phyloP scores from a whole-genome alignment of 768 basidiomycete species.

The Calocybe indica region DNA sequence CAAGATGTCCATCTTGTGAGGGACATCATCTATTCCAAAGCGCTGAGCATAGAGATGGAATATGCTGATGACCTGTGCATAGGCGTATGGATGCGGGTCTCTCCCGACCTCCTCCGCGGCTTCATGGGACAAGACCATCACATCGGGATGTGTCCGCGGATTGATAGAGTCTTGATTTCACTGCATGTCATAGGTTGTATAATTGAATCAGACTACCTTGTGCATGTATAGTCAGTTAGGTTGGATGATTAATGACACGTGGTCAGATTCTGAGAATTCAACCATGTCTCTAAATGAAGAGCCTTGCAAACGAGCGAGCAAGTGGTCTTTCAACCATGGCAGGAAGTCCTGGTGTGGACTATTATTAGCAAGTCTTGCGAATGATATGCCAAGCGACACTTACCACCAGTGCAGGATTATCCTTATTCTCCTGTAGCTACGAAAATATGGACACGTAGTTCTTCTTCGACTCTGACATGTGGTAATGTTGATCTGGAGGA shows the following conservation, averaged over 20 bases:
- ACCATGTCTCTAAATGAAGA: background rate
- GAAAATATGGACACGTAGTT: slow-evolving; percentile 18
- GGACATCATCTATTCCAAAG: background rate
- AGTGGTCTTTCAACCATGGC: background rate
- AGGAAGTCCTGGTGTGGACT: background rate
- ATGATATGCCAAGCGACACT: background rate
- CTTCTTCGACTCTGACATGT: slow-evolving; percentile 16
- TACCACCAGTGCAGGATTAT: background rate
- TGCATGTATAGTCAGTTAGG: slow-evolving; percentile 23
- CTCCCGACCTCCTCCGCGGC: slow-evolving; percentile 4
- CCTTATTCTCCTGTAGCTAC: slow-evolving; percentile 1
- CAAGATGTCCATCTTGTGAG: slow-evolving; percentile 17
- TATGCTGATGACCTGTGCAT: slow-evolving; percentile 14
- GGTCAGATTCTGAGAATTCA: slow-evolving; percentile 5
- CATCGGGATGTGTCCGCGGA: slow-evolving; percentile 17
- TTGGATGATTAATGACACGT: slow-evolving; percentile 12
- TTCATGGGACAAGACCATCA: slow-evolving; percentile 16
- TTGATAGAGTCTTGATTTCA: slow-evolving; percentile 29
- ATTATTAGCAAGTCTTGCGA: background rate
- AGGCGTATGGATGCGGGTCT: background rate
- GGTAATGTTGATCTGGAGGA: slow-evolving; percentile 8
- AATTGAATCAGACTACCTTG: slow-evolving; percentile 27
- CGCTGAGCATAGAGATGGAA: slow-evolving; percentile 17
- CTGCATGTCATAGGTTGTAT: slow-evolving; percentile 32
- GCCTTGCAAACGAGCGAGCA: background rate